Percentiles rank a stretch among this genome's conserved stretches.
phyloP scores from a whole-genome alignment of 495 filamentous ascomycete species.

The Articulospora tetracladia region DNA sequence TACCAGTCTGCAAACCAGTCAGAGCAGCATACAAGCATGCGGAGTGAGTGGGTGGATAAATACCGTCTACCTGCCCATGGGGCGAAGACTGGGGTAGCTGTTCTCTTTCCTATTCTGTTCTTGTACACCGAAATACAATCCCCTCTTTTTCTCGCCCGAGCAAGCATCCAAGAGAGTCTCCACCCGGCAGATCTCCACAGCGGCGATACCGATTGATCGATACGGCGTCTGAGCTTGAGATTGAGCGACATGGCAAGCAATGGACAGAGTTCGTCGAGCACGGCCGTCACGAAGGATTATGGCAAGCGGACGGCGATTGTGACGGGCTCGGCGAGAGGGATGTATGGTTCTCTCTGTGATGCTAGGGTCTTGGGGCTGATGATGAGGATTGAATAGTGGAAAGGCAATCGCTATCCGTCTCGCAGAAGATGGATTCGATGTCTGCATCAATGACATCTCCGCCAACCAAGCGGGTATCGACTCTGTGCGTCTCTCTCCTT shows the following conservation, averaged over 20 bases:
- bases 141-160: neutral
- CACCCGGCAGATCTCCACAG: neutral
- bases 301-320: slow-evolving; percentile 46
- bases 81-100: neutral
- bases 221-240: too few relatives aligned
- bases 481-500: slow-evolving; percentile 25
- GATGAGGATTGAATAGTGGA: slow-evolving; percentile 34
- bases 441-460: slow-evolving; percentile 58
- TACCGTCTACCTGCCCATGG: neutral
- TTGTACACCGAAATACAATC: neutral
- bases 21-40: too few relatives aligned
- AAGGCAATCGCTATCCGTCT: slow-evolving; percentile 57
- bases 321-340: slow-evolving; percentile 53
- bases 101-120: neutral
- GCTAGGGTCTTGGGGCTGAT: neutral
- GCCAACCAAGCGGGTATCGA: slow-evolving; percentile 40
- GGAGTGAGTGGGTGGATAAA: slow-evolving; percentile 1
- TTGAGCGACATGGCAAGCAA: neutral
- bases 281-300: slow-evolving; percentile 23
- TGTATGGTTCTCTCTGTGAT: slow-evolving; percentile 27
- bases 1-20: too few relatives aligned
- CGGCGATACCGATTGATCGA: too few relatives aligned
- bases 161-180: neutral
- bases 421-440: slow-evolving; percentile 53
- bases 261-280: neutral